phyloP scores from a whole-genome alignment of 2,329 filamentous ascomycete species.

The Kalaharituber pfeilii region DNA sequence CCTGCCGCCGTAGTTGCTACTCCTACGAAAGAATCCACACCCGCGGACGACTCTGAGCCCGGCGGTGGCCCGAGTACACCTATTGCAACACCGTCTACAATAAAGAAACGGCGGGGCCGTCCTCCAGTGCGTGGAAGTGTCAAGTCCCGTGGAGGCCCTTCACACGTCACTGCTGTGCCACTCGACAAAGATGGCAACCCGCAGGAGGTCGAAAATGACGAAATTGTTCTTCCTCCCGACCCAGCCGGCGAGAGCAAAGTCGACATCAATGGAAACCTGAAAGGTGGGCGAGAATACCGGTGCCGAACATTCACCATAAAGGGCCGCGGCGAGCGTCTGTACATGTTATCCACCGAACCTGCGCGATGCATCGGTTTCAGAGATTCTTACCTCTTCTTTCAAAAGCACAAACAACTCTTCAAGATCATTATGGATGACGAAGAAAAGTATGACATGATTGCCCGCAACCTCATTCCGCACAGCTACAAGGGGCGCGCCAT shows the following conservation, averaged over 20 bases:
- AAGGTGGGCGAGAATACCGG: constrained; percentile 71
- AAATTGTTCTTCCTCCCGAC: constrained; percentile 76
- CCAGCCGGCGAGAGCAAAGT: constrained; percentile 83
- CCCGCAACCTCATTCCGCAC: constrained; percentile 86
- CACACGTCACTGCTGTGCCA: constrained; percentile 63
- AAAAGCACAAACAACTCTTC: constrained; percentile 90
- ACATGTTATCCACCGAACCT: constrained; percentile 97
- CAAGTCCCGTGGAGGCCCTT: constrained; percentile 49
- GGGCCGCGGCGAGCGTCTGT: constrained; percentile 77
- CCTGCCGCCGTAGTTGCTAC: constrained; percentile 11
- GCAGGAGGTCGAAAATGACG: constrained; percentile 78
- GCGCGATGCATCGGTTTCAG: constrained; percentile 84
- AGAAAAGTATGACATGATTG: constrained; percentile 91
- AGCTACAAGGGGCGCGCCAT: constrained; percentile 97
- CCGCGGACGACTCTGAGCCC: constrained; percentile 25
- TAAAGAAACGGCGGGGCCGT: constrained; percentile 34
- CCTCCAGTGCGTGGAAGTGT: constrained; percentile 26
- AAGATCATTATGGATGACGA: constrained; percentile 95
- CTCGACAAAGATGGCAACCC: constrained; percentile 89
- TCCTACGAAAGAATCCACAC: constrained; percentile 16
- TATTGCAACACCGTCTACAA: constrained; percentile 30
- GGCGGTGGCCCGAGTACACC: constrained; percentile 20
- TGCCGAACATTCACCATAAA: constrained; percentile 89
- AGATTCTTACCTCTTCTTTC: constrained; percentile 96
- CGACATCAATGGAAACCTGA: constrained; percentile 67